Percentiles rank a stretch among this genome's conserved stretches.
Evolutionary conservation across 345 rosid genomes (phyloP).

Genomic region (Bruguiera sexangula): DNA sequence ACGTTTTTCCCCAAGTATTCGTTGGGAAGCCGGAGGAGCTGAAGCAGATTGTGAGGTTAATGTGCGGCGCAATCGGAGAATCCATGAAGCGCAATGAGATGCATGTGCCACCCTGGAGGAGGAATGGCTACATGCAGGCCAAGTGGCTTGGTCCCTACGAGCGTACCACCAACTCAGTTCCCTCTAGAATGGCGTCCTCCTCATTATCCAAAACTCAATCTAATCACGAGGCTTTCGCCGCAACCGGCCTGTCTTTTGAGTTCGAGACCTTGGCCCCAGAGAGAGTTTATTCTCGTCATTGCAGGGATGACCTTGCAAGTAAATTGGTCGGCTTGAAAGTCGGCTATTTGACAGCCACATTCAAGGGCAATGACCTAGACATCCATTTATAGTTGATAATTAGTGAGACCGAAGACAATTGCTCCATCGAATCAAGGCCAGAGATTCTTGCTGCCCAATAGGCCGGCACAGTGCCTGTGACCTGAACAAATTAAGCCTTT

Average conservation of each 20-base stretch:
- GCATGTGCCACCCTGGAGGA: constrained; percentile 82
- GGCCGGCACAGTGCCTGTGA: no score
- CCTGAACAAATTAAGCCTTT: no score
- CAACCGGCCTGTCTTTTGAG: constrained; percentile 20
- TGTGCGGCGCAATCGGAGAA: constrained; percentile 54
- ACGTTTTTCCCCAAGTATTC: constrained; percentile 44
- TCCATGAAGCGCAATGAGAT: constrained; percentile 52
- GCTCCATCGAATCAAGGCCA: no score
- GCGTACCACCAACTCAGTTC: constrained; percentile 47
- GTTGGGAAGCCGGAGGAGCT: constrained; percentile 54
- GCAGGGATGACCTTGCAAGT: constrained; percentile 21
- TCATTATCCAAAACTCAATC: no score
- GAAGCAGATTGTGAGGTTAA: constrained; percentile 54
- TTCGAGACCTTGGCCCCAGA: constrained; percentile 21
- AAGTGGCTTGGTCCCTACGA: constrained; percentile 72
- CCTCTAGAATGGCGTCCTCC: not conserved
- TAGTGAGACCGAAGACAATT: no score
- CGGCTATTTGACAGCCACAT: constrained; percentile 33
- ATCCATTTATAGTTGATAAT: no score
- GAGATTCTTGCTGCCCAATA: no score
- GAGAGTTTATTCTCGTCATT: constrained; percentile 4
- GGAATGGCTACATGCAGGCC: constrained; percentile 63
- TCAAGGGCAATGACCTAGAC: constrained; percentile 6
- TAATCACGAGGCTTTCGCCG: not conserved
- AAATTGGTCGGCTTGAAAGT: constrained; percentile 23